These are phyloP conservation scores for Macrotyloma uniflorum DNA, from an alignment of 306 rosid species.

Conservation along the genomic window DNA sequence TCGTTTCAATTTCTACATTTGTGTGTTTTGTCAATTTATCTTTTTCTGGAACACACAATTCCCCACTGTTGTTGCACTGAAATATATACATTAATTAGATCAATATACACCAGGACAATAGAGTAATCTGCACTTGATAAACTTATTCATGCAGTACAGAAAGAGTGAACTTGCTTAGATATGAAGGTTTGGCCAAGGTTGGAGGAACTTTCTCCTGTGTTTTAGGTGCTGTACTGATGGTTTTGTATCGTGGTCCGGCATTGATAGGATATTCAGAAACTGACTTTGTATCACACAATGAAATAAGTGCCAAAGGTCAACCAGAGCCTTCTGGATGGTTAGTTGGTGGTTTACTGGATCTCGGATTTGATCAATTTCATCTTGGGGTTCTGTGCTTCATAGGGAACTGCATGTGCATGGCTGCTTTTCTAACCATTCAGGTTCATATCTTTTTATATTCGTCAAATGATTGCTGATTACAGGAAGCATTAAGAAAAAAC, in stretches of 20 bases:
- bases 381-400: slow-evolving; percentile 87
- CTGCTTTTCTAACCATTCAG: slow-evolving; percentile 86
- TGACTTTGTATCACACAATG: slow-evolving; percentile 61
- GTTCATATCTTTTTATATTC: slow-evolving; percentile 43
- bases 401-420: slow-evolving; percentile 98
- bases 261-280: slow-evolving; percentile 67
- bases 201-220: slow-evolving; percentile 82
- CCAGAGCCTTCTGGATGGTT: slow-evolving; percentile 96
- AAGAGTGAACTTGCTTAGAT: slow-evolving; percentile 77
- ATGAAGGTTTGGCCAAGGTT: slow-evolving; percentile 92
- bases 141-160: slow-evolving; percentile 87
- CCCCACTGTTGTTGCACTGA: not conserved
- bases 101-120: slow-evolving; percentile 17
- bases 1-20: slow-evolving; percentile 17
- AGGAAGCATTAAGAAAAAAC: not conserved
- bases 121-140: slow-evolving; percentile 35
- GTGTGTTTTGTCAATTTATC: slow-evolving; percentile 24
- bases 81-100: slow-evolving; percentile 6
- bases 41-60: not conserved
- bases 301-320: slow-evolving; percentile 88
- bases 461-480: slow-evolving; percentile 20
- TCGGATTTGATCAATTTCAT: slow-evolving; percentile 86
- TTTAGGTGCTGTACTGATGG: slow-evolving; percentile 81
- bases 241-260: slow-evolving; percentile 82
- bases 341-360: slow-evolving; percentile 61